Evolutionary conservation across 257 asterid species (phyloP).

Genomic region (Anisodus acutangulus): DNA sequence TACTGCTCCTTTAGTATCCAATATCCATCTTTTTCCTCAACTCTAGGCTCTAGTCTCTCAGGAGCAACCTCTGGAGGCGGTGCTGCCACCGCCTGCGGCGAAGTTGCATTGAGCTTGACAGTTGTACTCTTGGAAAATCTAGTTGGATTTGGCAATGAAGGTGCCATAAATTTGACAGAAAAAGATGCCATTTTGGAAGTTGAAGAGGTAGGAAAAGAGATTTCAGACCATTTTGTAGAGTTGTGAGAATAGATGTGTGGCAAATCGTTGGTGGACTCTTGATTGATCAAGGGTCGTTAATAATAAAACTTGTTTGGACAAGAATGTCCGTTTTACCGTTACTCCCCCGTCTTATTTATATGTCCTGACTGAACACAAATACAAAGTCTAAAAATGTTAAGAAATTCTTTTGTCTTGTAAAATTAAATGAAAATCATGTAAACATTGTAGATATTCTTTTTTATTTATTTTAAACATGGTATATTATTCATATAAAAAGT

Average conservation of each 20-base stretch:
- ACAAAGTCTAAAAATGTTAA: too few relatives aligned
- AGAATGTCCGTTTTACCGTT: slow-evolving; percentile 18
- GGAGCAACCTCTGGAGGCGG: slow-evolving; percentile 46
- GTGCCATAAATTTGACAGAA: slow-evolving; percentile 58
- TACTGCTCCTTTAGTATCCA: slow-evolving; percentile 82
- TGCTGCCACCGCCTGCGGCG: slow-evolving; percentile 61
- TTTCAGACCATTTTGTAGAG: slow-evolving; percentile 57
- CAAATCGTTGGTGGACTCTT: slow-evolving; percentile 55
- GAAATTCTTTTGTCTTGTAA: background rate
- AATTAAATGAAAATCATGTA: background rate
- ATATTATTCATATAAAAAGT: too few relatives aligned
- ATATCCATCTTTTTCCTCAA: slow-evolving; percentile 73
- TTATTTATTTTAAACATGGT: too few relatives aligned
- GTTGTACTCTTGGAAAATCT: slow-evolving; percentile 31
- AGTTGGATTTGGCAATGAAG: slow-evolving; percentile 46
- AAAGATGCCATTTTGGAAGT: slow-evolving; percentile 63
- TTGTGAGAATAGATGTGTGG: slow-evolving; percentile 37
- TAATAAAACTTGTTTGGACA: background rate
- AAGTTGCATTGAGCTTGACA: slow-evolving; percentile 55
- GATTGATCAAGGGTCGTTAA: slow-evolving; percentile 61
- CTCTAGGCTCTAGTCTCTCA: slow-evolving; percentile 74
- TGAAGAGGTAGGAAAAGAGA: slow-evolving; percentile 26
- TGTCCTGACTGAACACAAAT: too few relatives aligned
- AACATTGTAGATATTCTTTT: too few relatives aligned
- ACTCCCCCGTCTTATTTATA: too few relatives aligned